Base-by-base conservation (phyloP, 208 protist genomes). In the Wallacemonas sp. region DNA sequence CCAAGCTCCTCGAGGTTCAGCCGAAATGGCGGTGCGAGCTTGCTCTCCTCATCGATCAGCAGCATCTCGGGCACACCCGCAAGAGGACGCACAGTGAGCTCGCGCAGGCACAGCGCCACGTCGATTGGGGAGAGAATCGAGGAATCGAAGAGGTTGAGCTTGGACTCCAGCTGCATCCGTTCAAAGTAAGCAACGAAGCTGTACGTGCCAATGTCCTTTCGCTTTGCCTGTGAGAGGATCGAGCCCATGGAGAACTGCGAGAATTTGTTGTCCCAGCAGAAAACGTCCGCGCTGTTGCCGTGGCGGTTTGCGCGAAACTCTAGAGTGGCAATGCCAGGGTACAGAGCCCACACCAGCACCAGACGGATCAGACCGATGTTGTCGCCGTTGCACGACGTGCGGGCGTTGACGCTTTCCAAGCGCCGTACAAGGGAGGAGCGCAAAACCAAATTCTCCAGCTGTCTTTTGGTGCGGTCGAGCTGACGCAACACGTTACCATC, bases 191-290 rank as follows among this genome's bases (percentile, higher is more conserved):
- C 73, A 26, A 93, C 67, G 77, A 93, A 96, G 3, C 69, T 75
- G 29, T 73, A 61, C 10, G 67, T 38, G 31, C 44, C 28, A 50
- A 90, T 81, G 64, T 91, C 81, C 10, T 59, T 57, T 23, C 68
- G 76, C 26, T 86, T 82, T 45, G 70, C 62, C 57, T 61, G 72
- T n/a, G 64, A 54, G 26, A 96, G 70, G 50, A 77, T 77, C 25
- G 79, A 91, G 68, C 77, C 73, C 52, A 67, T 71, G 10, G 75
- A 72, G 62, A 92, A 70, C 16, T 77, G 67, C 1, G 80, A 76
- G 12, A 77, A 52, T 61, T 91, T 92, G 76, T 91, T 90, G 69
- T 96, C 90, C 86, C 87, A 93, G 65, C 87, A 93, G 65, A 87
- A 81, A 26, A 92, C 70, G 54, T 87, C 76, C 32, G 84, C 71